phyloP scores from a whole-genome alignment of 345 rosid species.

The Eucalyptus lansdowneana region DNA sequence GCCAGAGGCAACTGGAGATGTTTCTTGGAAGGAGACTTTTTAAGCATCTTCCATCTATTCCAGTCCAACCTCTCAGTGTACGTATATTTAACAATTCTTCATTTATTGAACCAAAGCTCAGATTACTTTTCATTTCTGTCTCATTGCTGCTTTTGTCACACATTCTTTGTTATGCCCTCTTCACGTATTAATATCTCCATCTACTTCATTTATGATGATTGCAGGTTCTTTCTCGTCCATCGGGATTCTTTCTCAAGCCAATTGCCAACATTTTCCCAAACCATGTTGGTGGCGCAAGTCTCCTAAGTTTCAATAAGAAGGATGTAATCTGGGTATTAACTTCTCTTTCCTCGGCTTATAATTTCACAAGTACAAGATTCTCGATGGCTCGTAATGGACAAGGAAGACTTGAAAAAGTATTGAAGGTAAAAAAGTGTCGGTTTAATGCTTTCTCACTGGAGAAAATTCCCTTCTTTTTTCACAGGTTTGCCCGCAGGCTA shows the following conservation, averaged over 20 bases:
- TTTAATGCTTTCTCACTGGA: background rate
- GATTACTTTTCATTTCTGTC: background rate
- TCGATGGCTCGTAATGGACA: background rate
- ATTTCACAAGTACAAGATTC: background rate
- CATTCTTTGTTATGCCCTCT: background rate
- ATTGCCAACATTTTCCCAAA: constrained; percentile 48
- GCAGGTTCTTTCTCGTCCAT: constrained; percentile 80
- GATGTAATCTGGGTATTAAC: constrained; percentile 71
- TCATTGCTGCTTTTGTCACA: background rate
- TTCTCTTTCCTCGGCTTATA: background rate
- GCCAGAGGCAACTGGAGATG: too few species aligned
- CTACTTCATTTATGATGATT: background rate
- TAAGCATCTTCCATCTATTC: constrained; percentile 91
- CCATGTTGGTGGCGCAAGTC: constrained; percentile 46
- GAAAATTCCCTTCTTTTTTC: constrained; percentile 1
- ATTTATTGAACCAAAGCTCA: background rate
- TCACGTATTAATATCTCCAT: background rate
- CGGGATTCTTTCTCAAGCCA: constrained; percentile 84
- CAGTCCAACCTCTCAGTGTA: constrained; percentile 81
- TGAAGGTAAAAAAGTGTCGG: background rate
- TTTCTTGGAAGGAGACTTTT: constrained; percentile 91
- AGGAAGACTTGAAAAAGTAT: background rate
- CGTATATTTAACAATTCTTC: background rate
- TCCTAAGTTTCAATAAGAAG: constrained; percentile 70
- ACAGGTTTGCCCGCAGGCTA: constrained; percentile 82